A percentile compares a stretch with the other conserved stretches of the same genome.
These are phyloP conservation scores for Colletotrichum tofieldiae DNA, from an alignment of 2,329 filamentous ascomycete genomes.

Conservation along the genomic window DNA sequence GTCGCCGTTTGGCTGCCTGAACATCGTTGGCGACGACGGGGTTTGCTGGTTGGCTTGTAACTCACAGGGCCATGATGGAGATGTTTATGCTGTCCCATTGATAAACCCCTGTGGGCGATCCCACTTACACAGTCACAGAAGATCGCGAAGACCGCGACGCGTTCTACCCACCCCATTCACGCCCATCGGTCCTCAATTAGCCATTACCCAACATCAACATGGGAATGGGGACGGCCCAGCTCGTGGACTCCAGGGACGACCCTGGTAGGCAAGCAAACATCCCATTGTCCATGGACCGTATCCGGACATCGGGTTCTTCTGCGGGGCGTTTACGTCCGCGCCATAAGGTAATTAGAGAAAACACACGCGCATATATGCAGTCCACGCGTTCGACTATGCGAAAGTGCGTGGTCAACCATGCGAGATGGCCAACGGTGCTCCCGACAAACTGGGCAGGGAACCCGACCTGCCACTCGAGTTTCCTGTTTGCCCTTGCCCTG, in stretches of 20 bases:
- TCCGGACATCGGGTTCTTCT: slow-evolving; percentile 10
- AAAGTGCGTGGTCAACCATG: slow-evolving; percentile 9
- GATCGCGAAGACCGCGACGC: slow-evolving; percentile 33
- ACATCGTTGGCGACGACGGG: neutral
- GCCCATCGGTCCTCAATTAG: slow-evolving; percentile 14
- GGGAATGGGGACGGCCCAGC: slow-evolving; percentile 11
- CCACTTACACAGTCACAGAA: slow-evolving; percentile 25
- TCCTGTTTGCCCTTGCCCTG: neutral
- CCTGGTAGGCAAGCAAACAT: slow-evolving; percentile 20
- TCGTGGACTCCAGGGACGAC: slow-evolving; percentile 25
- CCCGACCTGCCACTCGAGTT: neutral
- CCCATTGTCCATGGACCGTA: neutral
- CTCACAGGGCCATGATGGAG: neutral
- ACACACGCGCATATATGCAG: neutral
- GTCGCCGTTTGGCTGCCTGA: neutral
- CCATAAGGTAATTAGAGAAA: neutral
- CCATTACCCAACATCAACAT: slow-evolving; percentile 18
- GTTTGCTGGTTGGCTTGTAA: neutral
- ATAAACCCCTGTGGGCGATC: slow-evolving; percentile 26
- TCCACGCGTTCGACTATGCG: slow-evolving; percentile 17
- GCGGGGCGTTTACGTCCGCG: neutral
- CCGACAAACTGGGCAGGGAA: slow-evolving; percentile 17
- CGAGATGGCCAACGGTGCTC: slow-evolving; percentile 22
- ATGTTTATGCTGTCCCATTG: slow-evolving; percentile 19
- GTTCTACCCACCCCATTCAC: slow-evolving; percentile 21